Evolutionary conservation across 768 basidiomycete species (phyloP), one percentile per base, ranked within the genome.

Genomic region (Leccinum boreale): DNA sequence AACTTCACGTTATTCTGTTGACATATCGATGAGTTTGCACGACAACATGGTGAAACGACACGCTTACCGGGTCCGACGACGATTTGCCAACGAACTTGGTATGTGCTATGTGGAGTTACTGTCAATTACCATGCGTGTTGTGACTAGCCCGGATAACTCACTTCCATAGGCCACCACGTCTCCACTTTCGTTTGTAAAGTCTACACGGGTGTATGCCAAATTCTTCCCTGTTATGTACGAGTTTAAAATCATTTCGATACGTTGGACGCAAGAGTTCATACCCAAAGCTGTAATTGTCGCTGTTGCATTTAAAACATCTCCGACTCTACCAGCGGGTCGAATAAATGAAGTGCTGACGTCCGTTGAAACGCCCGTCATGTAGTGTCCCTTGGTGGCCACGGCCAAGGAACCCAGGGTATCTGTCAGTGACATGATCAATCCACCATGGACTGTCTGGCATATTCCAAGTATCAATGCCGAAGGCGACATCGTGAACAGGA

Each of bases 1-100:
- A 93, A 86, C 64, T 84, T 87, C 50, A 92, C 83, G 63, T 89
- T 89, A 51, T 86, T 80, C 87, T 92, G 62, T 26, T 5, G 2
- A 46, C 10, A 3, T 24, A 26, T 62, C 7, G 33, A 26, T 35
- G 23, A 50, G n/a, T 10, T 3, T 11, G 29, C 8, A 21, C 4
- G 15, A 4, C 3, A 42, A 47, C n/a, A 8, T 23, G 10, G 36
- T 15, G 6, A 48, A 31, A 54, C 23, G 15, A 44, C 24, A 39
- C 14, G 56, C 71, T 54, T 57, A 82, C 80, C 59, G 74, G 63
- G 51, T 78, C 76, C 9, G 74, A 75, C 3, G 71, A 69, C 10
- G 88, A 90, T 68, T 82, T 89, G 14, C 89, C 90, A 56, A 93
- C 76, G 61, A 90, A 93, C 69, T 94, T 94, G 8, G 92, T 94